Conservation (phyloP, 192 early-diverging fungal species). For the Rhizoclosmatium globosum region DNA sequence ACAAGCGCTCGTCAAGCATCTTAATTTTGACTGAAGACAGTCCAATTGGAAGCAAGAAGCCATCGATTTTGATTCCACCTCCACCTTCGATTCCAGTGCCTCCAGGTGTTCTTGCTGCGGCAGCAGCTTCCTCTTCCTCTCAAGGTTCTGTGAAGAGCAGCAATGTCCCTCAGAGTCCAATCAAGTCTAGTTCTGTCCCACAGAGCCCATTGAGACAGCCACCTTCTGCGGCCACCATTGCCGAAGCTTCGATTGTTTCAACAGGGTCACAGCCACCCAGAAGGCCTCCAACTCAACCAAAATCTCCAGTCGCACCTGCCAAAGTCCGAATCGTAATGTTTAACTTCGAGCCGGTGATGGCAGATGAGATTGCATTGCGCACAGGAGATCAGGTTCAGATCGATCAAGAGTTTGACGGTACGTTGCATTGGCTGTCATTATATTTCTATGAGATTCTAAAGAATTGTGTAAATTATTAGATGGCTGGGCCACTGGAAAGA, state of each 20-base stretch:
- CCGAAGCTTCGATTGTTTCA: no score
- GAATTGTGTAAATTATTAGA: neutral
- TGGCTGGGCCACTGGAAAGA: slow-evolving; percentile 20
- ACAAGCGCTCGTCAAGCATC: neutral
- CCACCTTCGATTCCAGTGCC: neutral
- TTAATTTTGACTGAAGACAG: neutral
- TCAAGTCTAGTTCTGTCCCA: neutral
- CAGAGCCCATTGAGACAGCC: neutral
- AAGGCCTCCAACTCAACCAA: neutral
- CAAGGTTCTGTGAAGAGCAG: neutral
- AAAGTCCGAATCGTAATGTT: slow-evolving; percentile 13
- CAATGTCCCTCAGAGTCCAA: neutral
- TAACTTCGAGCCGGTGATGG: slow-evolving; percentile 30
- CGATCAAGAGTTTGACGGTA: slow-evolving; percentile 27
- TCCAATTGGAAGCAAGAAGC: neutral
- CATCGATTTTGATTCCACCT: neutral
- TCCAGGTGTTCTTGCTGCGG: neutral
- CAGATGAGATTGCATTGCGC: slow-evolving; percentile 35
- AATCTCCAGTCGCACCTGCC: neutral
- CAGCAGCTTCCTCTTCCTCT: neutral
- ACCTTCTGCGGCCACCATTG: neutral
- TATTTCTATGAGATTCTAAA: neutral
- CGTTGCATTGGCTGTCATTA: no score
- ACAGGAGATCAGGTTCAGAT: slow-evolving; percentile 28
- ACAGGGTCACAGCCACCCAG: neutral